Conservation (phyloP, 768 basidiomycete species). For the Chalciporus piperatus region DNA sequence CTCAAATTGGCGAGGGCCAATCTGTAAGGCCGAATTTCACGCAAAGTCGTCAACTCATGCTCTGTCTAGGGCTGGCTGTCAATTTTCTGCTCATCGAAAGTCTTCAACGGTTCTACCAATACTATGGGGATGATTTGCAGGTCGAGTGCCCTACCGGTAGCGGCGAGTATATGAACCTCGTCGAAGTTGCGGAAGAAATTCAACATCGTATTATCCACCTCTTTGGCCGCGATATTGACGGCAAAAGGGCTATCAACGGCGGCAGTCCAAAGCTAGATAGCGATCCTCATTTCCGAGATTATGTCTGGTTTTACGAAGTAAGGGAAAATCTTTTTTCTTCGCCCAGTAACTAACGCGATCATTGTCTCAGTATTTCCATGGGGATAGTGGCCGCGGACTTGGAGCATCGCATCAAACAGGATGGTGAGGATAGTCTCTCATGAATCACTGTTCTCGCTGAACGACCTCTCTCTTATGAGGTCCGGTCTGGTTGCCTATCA, state of each 20-base stretch:
- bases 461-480: constrained; percentile 37
- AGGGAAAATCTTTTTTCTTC: constrained; percentile 10
- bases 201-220: constrained; percentile 99
- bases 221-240: constrained; percentile 88
- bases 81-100: constrained; percentile 96
- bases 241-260: constrained; percentile 88
- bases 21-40: constrained; percentile 49
- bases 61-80: constrained; percentile 78
- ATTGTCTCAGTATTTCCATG: constrained; percentile 81
- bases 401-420: constrained; percentile 99
- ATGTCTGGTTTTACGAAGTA: constrained; percentile 95
- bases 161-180: constrained; percentile 97
- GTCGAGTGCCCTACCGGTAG: constrained; percentile 96
- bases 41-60: neutral
- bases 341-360: neutral
- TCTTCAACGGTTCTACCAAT: constrained; percentile 95
- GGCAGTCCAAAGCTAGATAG: constrained; percentile 82
- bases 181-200: constrained; percentile 92
- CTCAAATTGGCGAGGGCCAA: constrained; percentile 95
- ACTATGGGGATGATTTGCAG: constrained; percentile 90
- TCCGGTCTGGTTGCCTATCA: constrained; percentile 89
- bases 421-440: constrained; percentile 52
- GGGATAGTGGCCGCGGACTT: constrained; percentile 85
- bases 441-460: neutral
- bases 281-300: constrained; percentile 96